Conservation (phyloP, 495 filamentous ascomycete genomes). For the Amorphotheca resinae region DNA sequence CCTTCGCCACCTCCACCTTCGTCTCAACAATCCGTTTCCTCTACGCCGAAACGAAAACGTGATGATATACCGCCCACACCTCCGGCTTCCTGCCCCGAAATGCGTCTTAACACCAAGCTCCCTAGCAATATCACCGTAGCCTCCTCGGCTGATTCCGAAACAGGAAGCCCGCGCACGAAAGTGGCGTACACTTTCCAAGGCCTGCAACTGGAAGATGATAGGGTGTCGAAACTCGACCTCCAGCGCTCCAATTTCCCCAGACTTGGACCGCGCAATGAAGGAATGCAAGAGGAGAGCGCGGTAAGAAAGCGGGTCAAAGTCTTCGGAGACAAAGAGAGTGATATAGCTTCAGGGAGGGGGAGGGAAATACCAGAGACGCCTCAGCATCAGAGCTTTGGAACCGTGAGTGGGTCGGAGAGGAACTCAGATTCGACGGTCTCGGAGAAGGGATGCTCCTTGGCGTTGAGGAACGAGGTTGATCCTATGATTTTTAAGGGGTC, state of each 20-base stretch:
- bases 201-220: slow-evolving; percentile 42
- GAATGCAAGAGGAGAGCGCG: slow-evolving; percentile 5
- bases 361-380: slow-evolving; percentile 3
- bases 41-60: slow-evolving; percentile 37
- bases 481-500: slow-evolving; percentile 13
- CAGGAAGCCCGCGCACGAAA: slow-evolving; percentile 46
- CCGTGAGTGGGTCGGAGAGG: slow-evolving; percentile 1
- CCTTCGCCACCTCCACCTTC: background rate
- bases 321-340: slow-evolving; percentile 7
- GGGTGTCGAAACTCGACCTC: slow-evolving; percentile 23
- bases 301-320: slow-evolving; percentile 16
- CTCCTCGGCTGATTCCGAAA: slow-evolving; percentile 23
- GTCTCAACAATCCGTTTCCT: background rate
- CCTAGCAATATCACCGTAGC: background rate
- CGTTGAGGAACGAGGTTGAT: slow-evolving; percentile 11
- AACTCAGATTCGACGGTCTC: slow-evolving; percentile 23
- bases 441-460: slow-evolving; percentile 17
- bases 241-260: slow-evolving; percentile 15
- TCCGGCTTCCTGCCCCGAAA: slow-evolving; percentile 11
- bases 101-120: slow-evolving; percentile 6
- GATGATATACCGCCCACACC: slow-evolving; percentile 19
- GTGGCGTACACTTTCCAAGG: slow-evolving; percentile 54
- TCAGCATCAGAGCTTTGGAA: background rate
- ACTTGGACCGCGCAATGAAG: slow-evolving; percentile 11
- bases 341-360: slow-evolving; percentile 1